Evolutionary conservation across 495 filamentous ascomycete species (phyloP).

Genomic region (Penicillium pulvis): DNA sequence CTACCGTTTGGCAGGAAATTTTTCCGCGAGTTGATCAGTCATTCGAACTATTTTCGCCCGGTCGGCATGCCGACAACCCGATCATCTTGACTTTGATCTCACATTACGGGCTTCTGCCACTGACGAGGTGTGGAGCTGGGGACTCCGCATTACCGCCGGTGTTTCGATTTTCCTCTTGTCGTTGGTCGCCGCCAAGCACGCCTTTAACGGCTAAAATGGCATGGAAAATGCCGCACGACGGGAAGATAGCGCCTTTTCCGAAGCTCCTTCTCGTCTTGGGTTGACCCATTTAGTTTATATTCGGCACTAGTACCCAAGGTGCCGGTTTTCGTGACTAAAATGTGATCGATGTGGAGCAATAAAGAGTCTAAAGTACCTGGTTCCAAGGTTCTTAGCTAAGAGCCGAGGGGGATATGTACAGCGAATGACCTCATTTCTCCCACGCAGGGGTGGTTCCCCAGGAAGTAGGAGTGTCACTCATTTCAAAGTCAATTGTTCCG

Average conservation of each 20-base stretch:
- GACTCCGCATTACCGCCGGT: slow-evolving; percentile 5
- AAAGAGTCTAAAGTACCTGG: not conserved
- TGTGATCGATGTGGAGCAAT: not conserved
- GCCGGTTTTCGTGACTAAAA: not conserved
- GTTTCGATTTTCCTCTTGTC: not conserved
- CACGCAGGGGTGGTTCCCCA: slow-evolving; percentile 22
- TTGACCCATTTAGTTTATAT: not conserved
- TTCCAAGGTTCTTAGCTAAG: not conserved
- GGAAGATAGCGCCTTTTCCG: not conserved
- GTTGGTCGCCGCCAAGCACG: slow-evolving; percentile 8
- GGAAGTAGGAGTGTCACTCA: slow-evolving; percentile 26
- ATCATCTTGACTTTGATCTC: not conserved
- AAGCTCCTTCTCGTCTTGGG: not conserved
- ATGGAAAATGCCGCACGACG: not conserved
- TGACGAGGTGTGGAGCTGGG: slow-evolving; percentile 4
- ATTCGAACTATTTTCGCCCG: not conserved
- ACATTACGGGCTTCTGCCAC: not conserved
- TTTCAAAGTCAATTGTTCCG: slow-evolving; percentile 25
- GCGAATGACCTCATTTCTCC: not conserved
- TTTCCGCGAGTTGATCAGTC: not conserved
- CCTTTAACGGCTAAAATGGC: slow-evolving; percentile 7
- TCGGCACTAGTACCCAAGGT: not conserved
- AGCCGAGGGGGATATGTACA: not conserved
- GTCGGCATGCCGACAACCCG: slow-evolving; percentile 4
- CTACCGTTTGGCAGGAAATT: not conserved